phyloP scores from a whole-genome alignment of 805 yeast species.

The Saccharomyces kudriavzevii region DNA sequence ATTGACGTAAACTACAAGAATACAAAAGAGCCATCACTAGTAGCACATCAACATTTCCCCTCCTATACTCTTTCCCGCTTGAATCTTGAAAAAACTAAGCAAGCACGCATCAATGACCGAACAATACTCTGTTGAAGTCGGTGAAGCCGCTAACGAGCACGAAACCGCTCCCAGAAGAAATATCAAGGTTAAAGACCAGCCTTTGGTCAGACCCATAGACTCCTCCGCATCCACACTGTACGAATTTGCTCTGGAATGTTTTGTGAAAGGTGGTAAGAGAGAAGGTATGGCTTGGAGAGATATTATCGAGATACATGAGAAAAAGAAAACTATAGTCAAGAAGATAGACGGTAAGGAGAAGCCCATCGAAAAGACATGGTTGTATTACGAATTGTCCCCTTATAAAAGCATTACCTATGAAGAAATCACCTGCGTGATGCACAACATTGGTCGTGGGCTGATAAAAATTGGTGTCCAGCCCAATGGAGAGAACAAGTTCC shows the following conservation, averaged over 20 bases:
- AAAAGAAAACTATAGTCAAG: conserved; percentile 67
- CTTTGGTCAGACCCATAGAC: conserved; percentile 55
- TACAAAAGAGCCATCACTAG: neutral
- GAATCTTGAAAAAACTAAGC: neutral
- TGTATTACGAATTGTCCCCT: conserved; percentile 66
- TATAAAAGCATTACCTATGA: conserved; percentile 60
- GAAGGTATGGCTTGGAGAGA: conserved; percentile 74
- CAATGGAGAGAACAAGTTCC: conserved; percentile 51
- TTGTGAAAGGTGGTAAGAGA: conserved; percentile 44
- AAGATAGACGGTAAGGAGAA: conserved; percentile 66
- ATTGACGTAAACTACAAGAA: neutral
- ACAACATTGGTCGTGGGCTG: conserved; percentile 66
- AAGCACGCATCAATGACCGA: neutral
- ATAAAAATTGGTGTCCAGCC: conserved; percentile 64
- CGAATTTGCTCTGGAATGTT: conserved; percentile 60
- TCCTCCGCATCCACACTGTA: conserved; percentile 60
- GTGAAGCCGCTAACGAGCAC: conserved; percentile 55
- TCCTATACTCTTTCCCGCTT: neutral
- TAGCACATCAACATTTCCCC: neutral
- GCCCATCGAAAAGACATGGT: conserved; percentile 79
- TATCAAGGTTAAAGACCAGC: conserved; percentile 32
- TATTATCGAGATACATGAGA: conserved; percentile 62
- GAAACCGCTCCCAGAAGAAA: conserved; percentile 81
- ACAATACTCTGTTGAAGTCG: conserved; percentile 48
- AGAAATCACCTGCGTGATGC: conserved; percentile 44